Evolutionary conservation across 495 filamentous ascomycete species (phyloP).

Genomic region (Filosporella fistucella): DNA sequence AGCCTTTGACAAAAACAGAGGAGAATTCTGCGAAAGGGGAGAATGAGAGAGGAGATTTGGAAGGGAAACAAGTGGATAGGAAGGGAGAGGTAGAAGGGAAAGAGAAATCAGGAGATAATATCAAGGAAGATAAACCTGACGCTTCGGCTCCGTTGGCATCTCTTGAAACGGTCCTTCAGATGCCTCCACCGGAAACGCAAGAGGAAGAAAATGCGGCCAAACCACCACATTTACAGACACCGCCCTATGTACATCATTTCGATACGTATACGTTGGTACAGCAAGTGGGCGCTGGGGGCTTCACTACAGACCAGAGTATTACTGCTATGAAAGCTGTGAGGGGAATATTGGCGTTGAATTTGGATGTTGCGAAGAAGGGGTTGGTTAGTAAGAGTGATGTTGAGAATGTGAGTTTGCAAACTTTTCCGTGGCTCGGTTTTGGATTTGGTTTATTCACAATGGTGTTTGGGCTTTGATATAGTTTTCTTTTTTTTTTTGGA

Average conservation of each 20-base stretch:
- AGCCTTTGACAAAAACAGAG: background rate
- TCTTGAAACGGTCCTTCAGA: slow-evolving; percentile 30
- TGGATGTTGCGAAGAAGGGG: slow-evolving; percentile 69
- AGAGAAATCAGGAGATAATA: too few relatives aligned
- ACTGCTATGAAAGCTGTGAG: slow-evolving; percentile 87
- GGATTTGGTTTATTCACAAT: too few relatives aligned
- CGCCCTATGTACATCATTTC: slow-evolving; percentile 91
- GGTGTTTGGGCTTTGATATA: too few relatives aligned
- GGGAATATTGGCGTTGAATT: slow-evolving; percentile 66
- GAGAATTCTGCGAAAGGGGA: background rate
- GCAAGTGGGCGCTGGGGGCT: slow-evolving; percentile 65
- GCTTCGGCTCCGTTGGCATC: slow-evolving; percentile 22
- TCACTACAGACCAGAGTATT: slow-evolving; percentile 63
- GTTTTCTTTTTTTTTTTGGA: too few relatives aligned
- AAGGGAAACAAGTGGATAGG: background rate
- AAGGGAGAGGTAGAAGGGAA: too few relatives aligned
- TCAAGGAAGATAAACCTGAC: too few relatives aligned
- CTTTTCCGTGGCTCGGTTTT: background rate
- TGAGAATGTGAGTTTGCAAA: slow-evolving; percentile 27
- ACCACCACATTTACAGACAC: slow-evolving; percentile 62
- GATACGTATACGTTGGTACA: slow-evolving; percentile 87
- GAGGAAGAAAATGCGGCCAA: slow-evolving; percentile 29
- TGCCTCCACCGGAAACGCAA: slow-evolving; percentile 30
- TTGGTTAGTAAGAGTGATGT: slow-evolving; percentile 52
- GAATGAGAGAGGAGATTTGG: background rate